Base-by-base conservation (phyloP, 257 asterid genomes). In the Lycium barbarum region DNA sequence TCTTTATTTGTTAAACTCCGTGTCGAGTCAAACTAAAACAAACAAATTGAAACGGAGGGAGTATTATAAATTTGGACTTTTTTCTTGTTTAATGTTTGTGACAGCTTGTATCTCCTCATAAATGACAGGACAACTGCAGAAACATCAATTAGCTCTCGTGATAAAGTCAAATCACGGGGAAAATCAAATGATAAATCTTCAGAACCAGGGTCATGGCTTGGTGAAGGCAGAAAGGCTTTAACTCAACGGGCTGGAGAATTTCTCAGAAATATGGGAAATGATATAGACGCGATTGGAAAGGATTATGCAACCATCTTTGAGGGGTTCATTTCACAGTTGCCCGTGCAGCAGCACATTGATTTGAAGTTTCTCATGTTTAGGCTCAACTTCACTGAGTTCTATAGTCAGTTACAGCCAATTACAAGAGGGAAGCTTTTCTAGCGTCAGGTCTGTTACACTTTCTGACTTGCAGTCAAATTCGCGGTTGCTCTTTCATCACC, bases 341-440 rank as follows among this genome's bases (percentile, higher is more conserved):
- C 99, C 15, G 85, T 93, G 81, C 99, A 95, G 84, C 93, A 95
- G 80, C 98, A 95, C 88, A 90, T 94, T 47, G 98, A 97, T 87
- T 84, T 95, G 92, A 97, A 97, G 92, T 97, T 97, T 92, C 98
- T 95, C 55, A 91, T 90, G 92, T 97, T 97, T 85, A 95, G 99
- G 72, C 89, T 97, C 83, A 98, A 97, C 87, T 97, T 97, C 93
- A 97, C 99, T 11, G 95, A 94, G 83, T 95, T 95, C 87, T 97
- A 97, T 87, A 89, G 96, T 91, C 94, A 90, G 85, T 82, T 86
- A 83, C 94, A 90, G 83, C 91, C 89, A 65, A 87, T 55, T 84
- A 87, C 85, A 33, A 90, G 84, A 84, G 92, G 90, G 87, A 96
- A 93, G 88, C 89, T 88, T 84, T 85, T 86, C 86, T 85, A 83